phyloP scores from a whole-genome alignment of 2,329 filamentous ascomycete genomes.

The Coleophoma cylindrospora region DNA sequence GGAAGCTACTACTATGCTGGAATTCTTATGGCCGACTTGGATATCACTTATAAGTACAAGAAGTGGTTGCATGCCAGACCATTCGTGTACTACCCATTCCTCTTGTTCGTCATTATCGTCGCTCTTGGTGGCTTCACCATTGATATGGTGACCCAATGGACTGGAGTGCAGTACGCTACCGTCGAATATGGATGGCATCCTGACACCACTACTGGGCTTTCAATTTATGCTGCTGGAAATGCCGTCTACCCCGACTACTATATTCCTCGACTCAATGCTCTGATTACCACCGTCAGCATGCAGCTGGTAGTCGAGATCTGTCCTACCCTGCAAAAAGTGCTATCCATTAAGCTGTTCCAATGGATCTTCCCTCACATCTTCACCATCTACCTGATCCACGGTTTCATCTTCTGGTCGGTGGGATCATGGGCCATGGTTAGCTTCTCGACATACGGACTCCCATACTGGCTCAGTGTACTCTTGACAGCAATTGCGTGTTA shows the following conservation, averaged over 20 bases:
- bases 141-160: constrained; percentile 10
- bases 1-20: constrained; percentile 39
- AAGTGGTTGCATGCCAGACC: constrained; percentile 30
- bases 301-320: constrained; percentile 30
- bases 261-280: constrained; percentile 35
- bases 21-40: constrained; percentile 37
- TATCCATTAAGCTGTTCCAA: constrained; percentile 33
- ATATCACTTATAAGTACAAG: constrained; percentile 39
- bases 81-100: constrained; percentile 29
- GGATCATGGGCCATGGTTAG: constrained; percentile 18
- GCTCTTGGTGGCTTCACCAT: constrained; percentile 21
- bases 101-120: constrained; percentile 25
- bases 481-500: constrained; percentile 16
- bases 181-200: constrained; percentile 38
- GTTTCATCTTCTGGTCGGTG: constrained; percentile 28
- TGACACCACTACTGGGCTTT: constrained; percentile 30
- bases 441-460: constrained; percentile 12
- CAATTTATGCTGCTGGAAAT: constrained; percentile 26
- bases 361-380: constrained; percentile 42
- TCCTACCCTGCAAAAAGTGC: constrained; percentile 32
- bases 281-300: constrained; percentile 31
- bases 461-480: constrained; percentile 19
- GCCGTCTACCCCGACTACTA: constrained; percentile 37
- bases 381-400: constrained; percentile 43
- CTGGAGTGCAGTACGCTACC: constrained; percentile 14